phyloP scores from a whole-genome alignment of 2,329 filamentous ascomycete genomes.

The Fusarium papillatum region DNA sequence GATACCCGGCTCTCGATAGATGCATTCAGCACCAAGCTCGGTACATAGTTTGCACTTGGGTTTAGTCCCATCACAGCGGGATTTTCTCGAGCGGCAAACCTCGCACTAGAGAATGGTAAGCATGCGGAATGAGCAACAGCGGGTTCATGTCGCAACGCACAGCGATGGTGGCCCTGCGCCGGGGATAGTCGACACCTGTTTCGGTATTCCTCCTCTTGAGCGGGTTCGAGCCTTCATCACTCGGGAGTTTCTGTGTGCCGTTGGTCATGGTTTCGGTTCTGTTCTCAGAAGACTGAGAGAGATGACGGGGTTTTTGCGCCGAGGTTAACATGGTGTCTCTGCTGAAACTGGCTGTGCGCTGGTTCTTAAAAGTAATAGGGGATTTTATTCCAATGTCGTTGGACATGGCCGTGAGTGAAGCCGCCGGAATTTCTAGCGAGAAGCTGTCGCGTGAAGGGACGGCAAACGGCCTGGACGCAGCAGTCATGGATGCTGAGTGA shows the following conservation, averaged over 20 bases:
- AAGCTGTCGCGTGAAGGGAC: constrained; percentile 62
- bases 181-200: constrained; percentile 72
- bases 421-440: constrained; percentile 61
- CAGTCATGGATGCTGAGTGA: constrained; percentile 53
- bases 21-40: constrained; percentile 85
- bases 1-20: constrained; percentile 88
- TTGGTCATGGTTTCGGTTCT: constrained; percentile 57
- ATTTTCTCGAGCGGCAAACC: constrained; percentile 85
- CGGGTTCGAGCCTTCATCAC: constrained; percentile 69
- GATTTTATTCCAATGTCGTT: constrained; percentile 65
- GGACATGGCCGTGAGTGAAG: constrained; percentile 56
- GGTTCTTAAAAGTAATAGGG: constrained; percentile 61
- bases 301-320: constrained; percentile 66
- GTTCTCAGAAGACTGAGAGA: constrained; percentile 68
- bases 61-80: constrained; percentile 82
- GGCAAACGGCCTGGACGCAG: constrained; percentile 58
- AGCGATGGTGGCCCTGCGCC: constrained; percentile 75
- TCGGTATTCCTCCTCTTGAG: constrained; percentile 74
- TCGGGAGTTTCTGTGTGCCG: constrained; percentile 59
- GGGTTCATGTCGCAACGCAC: constrained; percentile 57
- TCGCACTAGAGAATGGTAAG: constrained; percentile 71
- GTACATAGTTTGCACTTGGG: constrained; percentile 89
- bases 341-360: constrained; percentile 61
- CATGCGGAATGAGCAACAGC: not conserved
- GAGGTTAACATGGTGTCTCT: constrained; percentile 67